Evolutionary conservation across 2,329 filamentous ascomycete species (phyloP).

Genomic region (Podosphaera leucotricha): DNA sequence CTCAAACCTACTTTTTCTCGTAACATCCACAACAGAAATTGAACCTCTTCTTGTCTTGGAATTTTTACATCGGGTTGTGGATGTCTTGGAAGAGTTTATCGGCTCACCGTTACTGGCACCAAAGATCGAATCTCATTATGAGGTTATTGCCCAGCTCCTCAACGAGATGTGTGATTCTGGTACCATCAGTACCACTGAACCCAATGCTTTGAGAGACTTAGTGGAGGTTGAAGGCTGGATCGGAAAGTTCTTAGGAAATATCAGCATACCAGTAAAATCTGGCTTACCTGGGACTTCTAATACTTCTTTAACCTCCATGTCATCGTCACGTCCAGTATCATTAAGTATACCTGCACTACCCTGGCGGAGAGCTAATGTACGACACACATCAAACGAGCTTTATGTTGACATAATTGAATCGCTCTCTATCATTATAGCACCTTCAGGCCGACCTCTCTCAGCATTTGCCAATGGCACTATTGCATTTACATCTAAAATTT

Average conservation of each 20-base stretch:
- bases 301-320: conserved; percentile 15
- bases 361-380: conserved; percentile 77
- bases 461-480: conserved; percentile 82
- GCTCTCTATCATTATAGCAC: conserved; percentile 66
- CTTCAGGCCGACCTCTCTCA: conserved; percentile 66
- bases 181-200: conserved; percentile 70
- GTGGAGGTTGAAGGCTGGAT: conserved; percentile 83
- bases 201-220: conserved; percentile 72
- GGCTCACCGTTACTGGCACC: conserved; percentile 63
- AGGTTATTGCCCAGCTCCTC: conserved; percentile 79
- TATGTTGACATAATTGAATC: conserved; percentile 93
- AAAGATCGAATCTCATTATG: conserved; percentile 77
- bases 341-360: conserved; percentile 38
- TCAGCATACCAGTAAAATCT: conserved; percentile 47
- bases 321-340: conserved; percentile 13
- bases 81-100: conserved; percentile 84
- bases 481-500: conserved; percentile 85
- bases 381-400: conserved; percentile 89
- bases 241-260: conserved; percentile 68
- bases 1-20: conserved; percentile 65
- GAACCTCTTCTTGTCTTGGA: conserved; percentile 80
- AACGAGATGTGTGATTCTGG: conserved; percentile 95
- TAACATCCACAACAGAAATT: conserved; percentile 64
- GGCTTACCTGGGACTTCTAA: conserved; percentile 12
- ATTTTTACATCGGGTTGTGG: conserved; percentile 80